phyloP scores from a whole-genome alignment of 2,329 filamentous ascomycete genomes.

The Dendrostoma leiphaemia region DNA sequence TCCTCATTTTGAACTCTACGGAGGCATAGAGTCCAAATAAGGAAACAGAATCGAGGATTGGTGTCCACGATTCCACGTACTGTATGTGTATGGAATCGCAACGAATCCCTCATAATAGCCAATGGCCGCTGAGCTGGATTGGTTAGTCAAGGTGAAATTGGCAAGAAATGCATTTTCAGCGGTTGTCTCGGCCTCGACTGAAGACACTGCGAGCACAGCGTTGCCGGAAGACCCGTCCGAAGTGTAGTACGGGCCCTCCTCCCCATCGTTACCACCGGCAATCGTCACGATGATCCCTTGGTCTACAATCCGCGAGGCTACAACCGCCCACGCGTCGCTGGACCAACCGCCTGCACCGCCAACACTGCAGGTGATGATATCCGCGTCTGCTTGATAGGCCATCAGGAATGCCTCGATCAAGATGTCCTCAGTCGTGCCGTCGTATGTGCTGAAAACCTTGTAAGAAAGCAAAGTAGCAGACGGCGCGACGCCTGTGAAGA shows the following conservation, averaged over 20 bases:
- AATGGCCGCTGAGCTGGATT: neutral
- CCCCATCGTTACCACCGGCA: conserved; percentile 11
- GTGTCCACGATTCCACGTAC: neutral
- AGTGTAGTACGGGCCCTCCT: conserved; percentile 9
- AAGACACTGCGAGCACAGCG: conserved; percentile 2
- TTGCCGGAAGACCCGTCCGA: conserved; percentile 11
- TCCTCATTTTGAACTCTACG: too few relatives aligned
- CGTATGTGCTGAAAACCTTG: conserved; percentile 13
- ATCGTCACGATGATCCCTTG: conserved; percentile 13
- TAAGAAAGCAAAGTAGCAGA: conserved; percentile 17
- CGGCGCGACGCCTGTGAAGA: conserved; percentile 16
- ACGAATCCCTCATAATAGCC: conserved; percentile 7
- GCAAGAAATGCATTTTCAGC: conserved; percentile 2
- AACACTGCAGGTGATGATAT: conserved; percentile 18
- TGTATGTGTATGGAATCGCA: conserved; percentile 3
- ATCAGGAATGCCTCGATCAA: conserved; percentile 19
- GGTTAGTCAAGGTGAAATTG: neutral
- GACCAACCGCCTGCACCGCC: conserved; percentile 10
- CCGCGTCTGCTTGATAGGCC: conserved; percentile 14
- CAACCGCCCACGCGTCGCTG: conserved; percentile 16
- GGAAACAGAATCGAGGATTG: neutral
- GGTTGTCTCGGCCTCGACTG: conserved; percentile 1
- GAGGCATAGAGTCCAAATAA: too few relatives aligned
- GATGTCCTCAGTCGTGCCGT: conserved; percentile 15
- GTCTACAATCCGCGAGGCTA: conserved; percentile 16